Percentiles rank a stretch among this genome's conserved stretches.
Conservation (phyloP, 495 filamentous ascomycete species). For the Xylaria telfairii region DNA sequence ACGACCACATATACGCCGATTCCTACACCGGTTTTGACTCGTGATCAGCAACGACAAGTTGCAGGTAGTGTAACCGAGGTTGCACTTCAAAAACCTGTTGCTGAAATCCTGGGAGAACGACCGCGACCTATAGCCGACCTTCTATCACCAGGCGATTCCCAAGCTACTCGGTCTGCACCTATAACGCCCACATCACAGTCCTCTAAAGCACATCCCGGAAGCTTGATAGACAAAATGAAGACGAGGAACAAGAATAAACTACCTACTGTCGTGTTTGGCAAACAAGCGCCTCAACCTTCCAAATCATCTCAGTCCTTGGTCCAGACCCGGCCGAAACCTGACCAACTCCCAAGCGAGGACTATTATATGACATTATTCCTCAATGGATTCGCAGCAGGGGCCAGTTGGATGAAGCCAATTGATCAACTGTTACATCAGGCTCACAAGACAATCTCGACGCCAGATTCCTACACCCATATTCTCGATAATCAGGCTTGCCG, state of each 20-base stretch:
- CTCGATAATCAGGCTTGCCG: slow-evolving; percentile 84
- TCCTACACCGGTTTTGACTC: background rate
- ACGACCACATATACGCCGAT: slow-evolving; percentile 1
- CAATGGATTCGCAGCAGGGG: slow-evolving; percentile 66
- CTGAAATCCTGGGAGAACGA: slow-evolving; percentile 72
- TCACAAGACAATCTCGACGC: slow-evolving; percentile 81
- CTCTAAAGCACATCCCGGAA: slow-evolving; percentile 38
- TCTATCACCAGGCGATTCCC: slow-evolving; percentile 35
- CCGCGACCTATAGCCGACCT: slow-evolving; percentile 50
- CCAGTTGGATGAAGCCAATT: slow-evolving; percentile 65
- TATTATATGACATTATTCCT: slow-evolving; percentile 86
- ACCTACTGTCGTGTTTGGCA: slow-evolving; percentile 83
- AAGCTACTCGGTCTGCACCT: slow-evolving; percentile 39
- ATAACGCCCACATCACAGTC: slow-evolving; percentile 49
- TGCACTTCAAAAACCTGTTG: slow-evolving; percentile 75
- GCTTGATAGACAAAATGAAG: slow-evolving; percentile 61
- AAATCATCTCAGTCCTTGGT: slow-evolving; percentile 39
- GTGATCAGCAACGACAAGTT: slow-evolving; percentile 42
- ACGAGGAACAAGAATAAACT: slow-evolving; percentile 69
- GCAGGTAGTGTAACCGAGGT: slow-evolving; percentile 68
- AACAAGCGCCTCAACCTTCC: slow-evolving; percentile 49
- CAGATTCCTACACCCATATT: slow-evolving; percentile 75
- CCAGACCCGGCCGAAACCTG: slow-evolving; percentile 44
- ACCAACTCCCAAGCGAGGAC: slow-evolving; percentile 59
- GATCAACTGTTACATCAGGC: slow-evolving; percentile 73